Conservation (phyloP, 495 filamentous ascomycete species). For the Penicillium bovifimosum region DNA sequence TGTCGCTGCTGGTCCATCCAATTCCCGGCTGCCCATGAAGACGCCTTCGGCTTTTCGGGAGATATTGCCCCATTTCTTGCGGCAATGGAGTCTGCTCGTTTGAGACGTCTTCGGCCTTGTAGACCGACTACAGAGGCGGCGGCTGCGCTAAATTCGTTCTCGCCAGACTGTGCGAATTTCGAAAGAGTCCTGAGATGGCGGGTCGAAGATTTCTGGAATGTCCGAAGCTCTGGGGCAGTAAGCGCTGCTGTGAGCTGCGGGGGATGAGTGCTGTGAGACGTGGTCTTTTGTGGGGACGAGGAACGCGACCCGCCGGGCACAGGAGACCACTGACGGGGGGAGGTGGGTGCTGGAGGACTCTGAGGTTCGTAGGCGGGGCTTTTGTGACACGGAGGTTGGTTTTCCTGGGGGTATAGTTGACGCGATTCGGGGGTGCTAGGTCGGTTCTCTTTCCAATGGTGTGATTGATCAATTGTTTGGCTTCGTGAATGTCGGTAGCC, state of each 20-base stretch:
- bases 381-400: constrained; percentile 27
- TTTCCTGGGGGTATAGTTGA: constrained; percentile 27
- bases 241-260: constrained; percentile 44
- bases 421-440: constrained; percentile 31
- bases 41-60: constrained; percentile 44
- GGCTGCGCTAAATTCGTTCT: constrained; percentile 62
- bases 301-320: constrained; percentile 28
- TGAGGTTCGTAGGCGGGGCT: constrained; percentile 19
- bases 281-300: constrained; percentile 37
- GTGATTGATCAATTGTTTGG: constrained; percentile 40
- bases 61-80: constrained; percentile 39
- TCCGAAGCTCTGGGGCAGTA: constrained; percentile 65
- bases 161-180: constrained; percentile 68
- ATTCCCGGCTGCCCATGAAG: constrained; percentile 77
- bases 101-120: constrained; percentile 75
- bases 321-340: constrained; percentile 29
- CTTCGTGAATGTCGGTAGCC: constrained; percentile 38
- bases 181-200: constrained; percentile 86
- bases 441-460: constrained; percentile 31
- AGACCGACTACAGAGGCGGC: constrained; percentile 82
- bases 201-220: constrained; percentile 76
- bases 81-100: constrained; percentile 60
- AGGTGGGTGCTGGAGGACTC: constrained; percentile 28
- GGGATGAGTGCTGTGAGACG: constrained; percentile 39
- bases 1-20: constrained; percentile 99